Base-by-base conservation (phyloP, 768 basidiomycete genomes). In the Pisolithus tinctorius region DNA sequence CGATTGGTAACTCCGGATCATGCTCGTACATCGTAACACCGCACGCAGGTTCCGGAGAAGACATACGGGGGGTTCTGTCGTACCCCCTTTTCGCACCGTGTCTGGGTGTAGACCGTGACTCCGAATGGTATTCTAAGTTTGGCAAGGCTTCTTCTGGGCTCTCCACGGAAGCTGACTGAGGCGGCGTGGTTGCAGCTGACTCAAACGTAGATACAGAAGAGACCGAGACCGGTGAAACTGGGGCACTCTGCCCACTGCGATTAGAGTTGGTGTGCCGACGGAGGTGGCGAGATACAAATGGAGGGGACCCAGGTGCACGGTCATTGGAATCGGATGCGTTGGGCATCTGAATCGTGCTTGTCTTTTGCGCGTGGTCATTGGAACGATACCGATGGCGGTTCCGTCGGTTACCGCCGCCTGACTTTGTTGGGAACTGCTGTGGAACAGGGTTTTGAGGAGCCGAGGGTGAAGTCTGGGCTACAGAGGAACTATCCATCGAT, bases 261-360 rank as follows among this genome's bases (percentile, higher is more conserved):
- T 63, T 67, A 16, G 65, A 67, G n/a, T 58, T 62, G 14, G 66
- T 67, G 38, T 62, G 61, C 14, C 67, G 65, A 54, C 66, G 66
- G n/a, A 69, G 57, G 46, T 65, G 66, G 27, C 66, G 65, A 43
- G 58, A 46, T 26, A 67, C 58, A 44, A 67, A 67, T 14, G 67
- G 67, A n/a, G 66, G 65, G 4, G 66, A 67, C n/a, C 55, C 66
- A n/a, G 67, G 61, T 16, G 61, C 49, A 39, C 61, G 51, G 1
- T 58, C 57, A 37, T 62, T 58, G 10, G 51, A 1, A 14, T 55
- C 41, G 13, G 48, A 49, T n/a, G 45, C 53, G 20, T 53, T 58
- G 14, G 60, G 64, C 17, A 64, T 49, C 38, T 64, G 60, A 34
- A 65, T 51, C 37, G 56, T 58, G 44, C 56, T 64, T 42, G 52